Evolutionary conservation across 257 asterid species (phyloP), one percentile per base, ranked within the genome.

Genomic region (Solanum habrochaites): DNA sequence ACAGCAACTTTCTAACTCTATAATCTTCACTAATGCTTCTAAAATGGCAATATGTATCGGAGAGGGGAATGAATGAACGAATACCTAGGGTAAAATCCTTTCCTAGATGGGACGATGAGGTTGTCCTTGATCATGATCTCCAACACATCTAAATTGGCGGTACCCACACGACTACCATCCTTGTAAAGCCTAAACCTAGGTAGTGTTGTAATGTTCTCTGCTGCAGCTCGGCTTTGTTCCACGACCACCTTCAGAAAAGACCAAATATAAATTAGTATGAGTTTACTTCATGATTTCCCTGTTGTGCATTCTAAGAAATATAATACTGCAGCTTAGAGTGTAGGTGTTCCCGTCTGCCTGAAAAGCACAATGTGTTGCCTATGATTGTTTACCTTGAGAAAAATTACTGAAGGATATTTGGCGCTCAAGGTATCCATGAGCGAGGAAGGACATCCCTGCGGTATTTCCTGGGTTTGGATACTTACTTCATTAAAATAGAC

Each of bases 361-460:
- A 29, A 6, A 12, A 66, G n/a, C 78, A 71, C 15, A 3, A 14
- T 3, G 5, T 40, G 18, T 13, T n/a, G 83, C 37, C 23, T 74
- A 21, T 86, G 77, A 47, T 58, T 13, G 66, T 86, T 27, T 90
- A 95, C 99, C 99, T 93, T 97, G 89, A 95, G 94, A 90, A 97
- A 95, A 86, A 89, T 96, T 81, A 97, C 83, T 14, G 94, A 89
- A 6, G 97, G 99, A 85, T 93, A 97, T 78, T 91, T 90, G 83
- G 88, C 66, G 92, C 99, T 91, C 56, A 97, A 87, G 31, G 93
- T 88, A 89, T 94, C 96, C 89, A 96, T 80, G 88, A 96, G 86
- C 8, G 92, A 91, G 86, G 99, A 93, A 91, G 86, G 99, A 93
- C 67, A 97, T 92, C 89, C 93, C 91, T 85, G 89, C 89, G 92